A percentile compares a stretch with the other conserved stretches of the same genome.
phyloP scores from a whole-genome alignment of 2,329 filamentous ascomycete genomes.

The Aspergillus oerlinghausenensis region DNA sequence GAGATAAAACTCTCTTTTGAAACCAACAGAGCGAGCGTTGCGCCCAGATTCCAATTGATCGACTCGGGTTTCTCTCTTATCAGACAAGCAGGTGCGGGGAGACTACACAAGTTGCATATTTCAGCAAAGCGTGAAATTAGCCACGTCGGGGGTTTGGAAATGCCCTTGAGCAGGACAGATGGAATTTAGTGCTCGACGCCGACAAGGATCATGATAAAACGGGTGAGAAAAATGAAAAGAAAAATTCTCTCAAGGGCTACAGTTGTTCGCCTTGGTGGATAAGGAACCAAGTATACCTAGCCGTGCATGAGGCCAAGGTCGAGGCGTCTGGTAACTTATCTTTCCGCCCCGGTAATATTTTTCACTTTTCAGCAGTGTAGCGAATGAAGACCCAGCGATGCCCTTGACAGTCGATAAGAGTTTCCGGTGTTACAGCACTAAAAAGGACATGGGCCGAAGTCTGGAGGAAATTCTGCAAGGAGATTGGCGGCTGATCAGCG shows the following conservation, averaged over 20 bases:
- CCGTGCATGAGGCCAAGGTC: background rate
- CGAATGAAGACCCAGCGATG: background rate
- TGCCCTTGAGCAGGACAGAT: background rate
- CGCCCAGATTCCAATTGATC: background rate
- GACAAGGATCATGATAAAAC: background rate
- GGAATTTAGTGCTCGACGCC: background rate
- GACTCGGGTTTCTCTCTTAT: background rate
- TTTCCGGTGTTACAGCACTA: background rate
- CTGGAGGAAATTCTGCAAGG: background rate
- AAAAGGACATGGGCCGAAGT: background rate
- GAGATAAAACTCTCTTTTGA: background rate
- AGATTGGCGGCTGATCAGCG: slow-evolving; percentile 5
- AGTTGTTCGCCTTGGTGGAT: background rate
- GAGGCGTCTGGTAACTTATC: background rate
- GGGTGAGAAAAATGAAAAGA: background rate
- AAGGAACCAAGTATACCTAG: background rate
- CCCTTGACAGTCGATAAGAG: background rate
- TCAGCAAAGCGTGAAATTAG: background rate
- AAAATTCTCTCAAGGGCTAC: background rate
- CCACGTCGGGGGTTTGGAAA: background rate
- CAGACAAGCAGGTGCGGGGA: background rate
- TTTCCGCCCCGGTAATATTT: background rate
- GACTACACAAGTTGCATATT: background rate
- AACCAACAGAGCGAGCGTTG: background rate
- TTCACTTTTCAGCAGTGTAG: background rate